Evolutionary conservation across 257 asterid genomes (phyloP).

Genomic region (Cynanchum wilfordii): DNA sequence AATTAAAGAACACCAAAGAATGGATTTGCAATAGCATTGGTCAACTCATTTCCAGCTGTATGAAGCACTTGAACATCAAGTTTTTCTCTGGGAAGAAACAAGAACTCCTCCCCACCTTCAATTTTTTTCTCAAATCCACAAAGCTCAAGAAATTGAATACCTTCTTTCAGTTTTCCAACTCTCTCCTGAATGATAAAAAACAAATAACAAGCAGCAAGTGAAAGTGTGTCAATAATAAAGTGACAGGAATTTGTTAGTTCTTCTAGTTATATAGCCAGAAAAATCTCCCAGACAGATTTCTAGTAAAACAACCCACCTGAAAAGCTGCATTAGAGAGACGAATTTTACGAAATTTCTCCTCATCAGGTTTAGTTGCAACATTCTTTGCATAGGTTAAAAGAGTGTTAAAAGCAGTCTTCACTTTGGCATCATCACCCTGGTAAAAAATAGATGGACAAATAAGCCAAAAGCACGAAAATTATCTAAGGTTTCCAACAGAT

Average conservation of each 20-base stretch:
- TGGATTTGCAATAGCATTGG: slow-evolving; percentile 83
- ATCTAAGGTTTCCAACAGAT: neutral
- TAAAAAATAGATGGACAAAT: neutral
- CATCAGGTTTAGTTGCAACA: slow-evolving; percentile 81
- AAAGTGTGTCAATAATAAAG: neutral
- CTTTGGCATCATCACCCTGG: slow-evolving; percentile 84
- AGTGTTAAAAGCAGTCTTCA: slow-evolving; percentile 90
- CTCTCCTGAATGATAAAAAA: slow-evolving; percentile 51
- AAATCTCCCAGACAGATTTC: neutral
- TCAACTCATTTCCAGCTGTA: slow-evolving; percentile 86
- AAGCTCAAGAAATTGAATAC: slow-evolving; percentile 78
- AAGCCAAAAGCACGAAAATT: slow-evolving; percentile 14
- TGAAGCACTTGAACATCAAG: slow-evolving; percentile 79
- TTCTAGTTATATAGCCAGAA: no score
- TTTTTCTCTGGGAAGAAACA: slow-evolving; percentile 72
- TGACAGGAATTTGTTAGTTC: neutral
- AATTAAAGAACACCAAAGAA: slow-evolving; percentile 77
- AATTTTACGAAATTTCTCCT: slow-evolving; percentile 92
- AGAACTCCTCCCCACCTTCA: slow-evolving; percentile 84
- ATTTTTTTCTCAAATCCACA: slow-evolving; percentile 92
- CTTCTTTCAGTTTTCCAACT: slow-evolving; percentile 85
- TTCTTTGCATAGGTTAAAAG: slow-evolving; percentile 81
- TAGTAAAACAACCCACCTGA: slow-evolving; percentile 46
- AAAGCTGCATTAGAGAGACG: slow-evolving; percentile 75
- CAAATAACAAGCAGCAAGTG: slow-evolving; percentile 6